A percentile compares a stretch with the other conserved stretches of the same genome.
Conservation (phyloP, 2,329 filamentous ascomycete species). For the Xylaria sp. region DNA sequence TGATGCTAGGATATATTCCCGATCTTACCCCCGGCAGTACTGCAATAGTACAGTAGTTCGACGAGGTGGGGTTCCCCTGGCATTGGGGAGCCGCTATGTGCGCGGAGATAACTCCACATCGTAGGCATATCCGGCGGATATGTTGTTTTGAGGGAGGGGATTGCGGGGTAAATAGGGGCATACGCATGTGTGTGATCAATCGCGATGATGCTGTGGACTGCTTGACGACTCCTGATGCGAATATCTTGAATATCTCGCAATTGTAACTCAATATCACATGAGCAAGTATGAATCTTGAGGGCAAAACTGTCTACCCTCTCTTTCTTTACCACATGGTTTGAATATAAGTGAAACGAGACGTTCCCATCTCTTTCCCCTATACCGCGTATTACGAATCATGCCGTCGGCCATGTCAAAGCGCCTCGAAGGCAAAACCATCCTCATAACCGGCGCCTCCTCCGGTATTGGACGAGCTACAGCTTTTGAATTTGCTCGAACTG, state of each 20-base stretch:
- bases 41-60: background rate
- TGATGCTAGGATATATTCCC: no score
- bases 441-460: constrained; percentile 6
- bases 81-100: background rate
- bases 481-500: constrained; percentile 7
- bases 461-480: constrained; percentile 5
- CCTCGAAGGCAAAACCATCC: constrained; percentile 4
- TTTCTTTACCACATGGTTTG: background rate
- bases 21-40: no score
- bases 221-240: background rate
- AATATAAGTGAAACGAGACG: background rate
- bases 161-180: background rate
- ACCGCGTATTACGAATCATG: background rate
- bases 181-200: background rate
- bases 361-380: background rate
- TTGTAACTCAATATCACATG: background rate
- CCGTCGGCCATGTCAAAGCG: constrained; percentile 6
- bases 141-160: background rate
- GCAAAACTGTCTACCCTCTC: background rate
- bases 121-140: background rate
- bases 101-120: background rate
- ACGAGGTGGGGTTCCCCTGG: background rate
- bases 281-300: background rate
- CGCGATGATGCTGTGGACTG: background rate
- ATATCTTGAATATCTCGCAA: background rate